Percentiles rank a stretch among this genome's conserved stretches.
phyloP scores from a whole-genome alignment of 2,329 filamentous ascomycete genomes.

The Anisogramma anomala region DNA sequence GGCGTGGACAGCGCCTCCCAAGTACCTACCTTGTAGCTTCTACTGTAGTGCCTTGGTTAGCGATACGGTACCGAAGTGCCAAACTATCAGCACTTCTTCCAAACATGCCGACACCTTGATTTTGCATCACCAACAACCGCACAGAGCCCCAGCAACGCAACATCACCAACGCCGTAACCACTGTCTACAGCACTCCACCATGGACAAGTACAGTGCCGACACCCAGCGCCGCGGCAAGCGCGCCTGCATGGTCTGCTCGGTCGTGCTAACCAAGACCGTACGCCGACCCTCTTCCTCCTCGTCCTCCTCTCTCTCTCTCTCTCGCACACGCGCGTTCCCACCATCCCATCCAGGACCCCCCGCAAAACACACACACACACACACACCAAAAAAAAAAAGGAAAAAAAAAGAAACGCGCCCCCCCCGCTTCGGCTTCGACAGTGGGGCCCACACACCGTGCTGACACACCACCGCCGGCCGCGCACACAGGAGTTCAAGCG shows the following conservation, averaged over 20 bases:
- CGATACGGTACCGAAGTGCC: too few relatives aligned
- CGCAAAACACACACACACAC: too few relatives aligned
- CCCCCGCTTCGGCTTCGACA: too few relatives aligned
- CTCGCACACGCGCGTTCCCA: constrained; percentile 2
- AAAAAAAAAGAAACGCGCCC: too few relatives aligned
- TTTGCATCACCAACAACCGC: background rate
- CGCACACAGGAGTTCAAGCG: constrained; percentile 62
- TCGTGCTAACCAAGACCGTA: constrained; percentile 74
- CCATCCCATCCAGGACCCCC: constrained; percentile 4
- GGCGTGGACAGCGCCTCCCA: too few relatives aligned
- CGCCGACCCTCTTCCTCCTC: constrained; percentile 19
- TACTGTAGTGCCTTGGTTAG: too few relatives aligned
- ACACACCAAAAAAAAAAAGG: too few relatives aligned
- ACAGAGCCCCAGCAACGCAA: background rate
- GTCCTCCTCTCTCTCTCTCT: background rate
- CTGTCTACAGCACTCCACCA: background rate
- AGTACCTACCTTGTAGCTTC: too few relatives aligned
- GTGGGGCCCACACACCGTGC: too few relatives aligned
- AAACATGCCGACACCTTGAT: too few relatives aligned
- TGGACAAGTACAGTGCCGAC: constrained; percentile 6
- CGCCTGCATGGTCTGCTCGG: constrained; percentile 97
- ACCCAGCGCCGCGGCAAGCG: constrained; percentile 71
- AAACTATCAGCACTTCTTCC: too few relatives aligned
- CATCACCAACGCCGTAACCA: background rate
- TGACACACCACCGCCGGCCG: background rate